Percentiles rank a stretch among this genome's conserved stretches.
Evolutionary conservation across 2,329 filamentous ascomycete genomes (phyloP).

Genomic region (Alternaria dauci): DNA sequence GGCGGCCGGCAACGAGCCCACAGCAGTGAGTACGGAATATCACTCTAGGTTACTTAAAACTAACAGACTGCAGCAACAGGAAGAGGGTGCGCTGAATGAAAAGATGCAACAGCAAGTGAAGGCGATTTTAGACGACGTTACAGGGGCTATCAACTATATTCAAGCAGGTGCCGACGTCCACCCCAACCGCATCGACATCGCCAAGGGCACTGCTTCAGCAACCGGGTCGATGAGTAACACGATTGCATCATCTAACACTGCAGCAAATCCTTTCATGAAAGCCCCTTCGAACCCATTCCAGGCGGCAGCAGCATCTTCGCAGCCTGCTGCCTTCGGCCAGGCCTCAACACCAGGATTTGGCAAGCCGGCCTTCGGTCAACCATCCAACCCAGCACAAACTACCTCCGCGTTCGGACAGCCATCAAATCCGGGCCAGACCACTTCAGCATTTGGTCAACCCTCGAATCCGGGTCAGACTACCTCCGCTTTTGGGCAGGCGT

Average conservation of each 20-base stretch:
- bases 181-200: slow-evolving; percentile 46
- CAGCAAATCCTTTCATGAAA: slow-evolving; percentile 39
- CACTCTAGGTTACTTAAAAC: not conserved
- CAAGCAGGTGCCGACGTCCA: slow-evolving; percentile 48
- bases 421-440: slow-evolving; percentile 35
- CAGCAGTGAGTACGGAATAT: slow-evolving; percentile 56
- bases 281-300: slow-evolving; percentile 18
- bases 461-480: slow-evolving; percentile 37
- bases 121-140: slow-evolving; percentile 71
- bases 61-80: slow-evolving; percentile 61
- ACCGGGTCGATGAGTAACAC: slow-evolving; percentile 13
- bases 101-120: slow-evolving; percentile 75
- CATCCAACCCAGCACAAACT: slow-evolving; percentile 40
- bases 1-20: slow-evolving; percentile 66
- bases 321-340: slow-evolving; percentile 48
- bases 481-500: slow-evolving; percentile 10
- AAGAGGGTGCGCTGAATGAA: slow-evolving; percentile 68
- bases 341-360: slow-evolving; percentile 48
- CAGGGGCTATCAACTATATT: slow-evolving; percentile 65
- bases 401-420: slow-evolving; percentile 51
- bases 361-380: slow-evolving; percentile 52
- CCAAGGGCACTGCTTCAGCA: slow-evolving; percentile 31
- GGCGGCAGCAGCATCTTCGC: slow-evolving; percentile 24
- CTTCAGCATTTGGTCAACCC: slow-evolving; percentile 52
- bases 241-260: slow-evolving; percentile 14